These are phyloP conservation scores for Thyridium curvatum DNA, from an alignment of 2,329 filamentous ascomycete genomes.

Conservation along the genomic window DNA sequence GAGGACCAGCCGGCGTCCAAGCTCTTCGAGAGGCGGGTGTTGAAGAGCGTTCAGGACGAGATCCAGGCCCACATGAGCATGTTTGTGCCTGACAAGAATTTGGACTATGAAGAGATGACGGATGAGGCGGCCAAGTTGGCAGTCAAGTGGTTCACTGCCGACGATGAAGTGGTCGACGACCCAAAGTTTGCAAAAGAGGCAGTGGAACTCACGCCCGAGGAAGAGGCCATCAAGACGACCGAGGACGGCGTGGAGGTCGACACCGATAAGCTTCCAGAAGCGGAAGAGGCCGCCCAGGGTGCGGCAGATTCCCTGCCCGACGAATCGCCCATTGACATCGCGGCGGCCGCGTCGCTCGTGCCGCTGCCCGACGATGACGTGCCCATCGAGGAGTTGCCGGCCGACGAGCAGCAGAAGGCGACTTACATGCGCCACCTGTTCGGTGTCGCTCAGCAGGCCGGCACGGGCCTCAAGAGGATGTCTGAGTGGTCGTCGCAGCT, in stretches of 20 bases:
- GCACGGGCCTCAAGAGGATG: constrained; percentile 30
- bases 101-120: constrained; percentile 46
- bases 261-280: neutral
- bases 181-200: constrained; percentile 14
- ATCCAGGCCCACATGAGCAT: constrained; percentile 64
- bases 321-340: constrained; percentile 46
- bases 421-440: constrained; percentile 45
- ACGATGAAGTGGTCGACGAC: constrained; percentile 45
- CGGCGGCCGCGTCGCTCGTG: constrained; percentile 42
- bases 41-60: constrained; percentile 63
- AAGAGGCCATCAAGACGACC: constrained; percentile 5
- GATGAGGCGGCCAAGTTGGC: constrained; percentile 51
- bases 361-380: constrained; percentile 36
- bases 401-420: constrained; percentile 24
- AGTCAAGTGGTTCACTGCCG: constrained; percentile 48
- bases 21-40: constrained; percentile 48
- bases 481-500: constrained; percentile 27
- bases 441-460: constrained; percentile 39
- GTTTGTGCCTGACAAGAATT: constrained; percentile 57
- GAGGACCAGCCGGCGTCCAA: constrained; percentile 33
- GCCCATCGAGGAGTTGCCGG: constrained; percentile 16
- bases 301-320: constrained; percentile 26
- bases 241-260: constrained; percentile 10
- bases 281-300: neutral
- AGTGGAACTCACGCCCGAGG: constrained; percentile 6